phyloP scores from a whole-genome alignment of 345 rosid species.

The Murraya paniculata region DNA sequence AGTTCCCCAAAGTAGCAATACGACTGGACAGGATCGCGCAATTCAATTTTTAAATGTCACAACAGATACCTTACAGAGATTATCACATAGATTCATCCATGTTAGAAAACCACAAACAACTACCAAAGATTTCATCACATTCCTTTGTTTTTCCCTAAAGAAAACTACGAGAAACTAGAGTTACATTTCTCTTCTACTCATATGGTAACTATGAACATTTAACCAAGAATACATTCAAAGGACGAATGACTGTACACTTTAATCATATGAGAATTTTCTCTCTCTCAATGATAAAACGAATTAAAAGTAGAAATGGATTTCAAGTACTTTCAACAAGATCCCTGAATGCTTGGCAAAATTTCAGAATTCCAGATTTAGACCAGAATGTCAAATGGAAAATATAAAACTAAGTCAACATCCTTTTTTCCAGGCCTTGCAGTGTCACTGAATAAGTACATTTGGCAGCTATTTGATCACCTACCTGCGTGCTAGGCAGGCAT shows the following conservation, averaged over 20 bases:
- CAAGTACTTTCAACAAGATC: slow-evolving; percentile 1
- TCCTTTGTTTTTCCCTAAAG: neutral
- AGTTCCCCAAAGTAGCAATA: neutral
- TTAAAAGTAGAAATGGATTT: neutral
- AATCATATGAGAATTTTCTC: neutral
- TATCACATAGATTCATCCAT: neutral
- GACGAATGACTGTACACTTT: neutral
- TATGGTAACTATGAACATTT: neutral
- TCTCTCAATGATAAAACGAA: neutral
- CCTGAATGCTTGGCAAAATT: neutral
- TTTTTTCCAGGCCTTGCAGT: neutral
- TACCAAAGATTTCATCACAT: neutral
- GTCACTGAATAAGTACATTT: neutral
- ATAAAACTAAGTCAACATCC: neutral
- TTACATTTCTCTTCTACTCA: neutral
- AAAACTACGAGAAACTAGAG: neutral
- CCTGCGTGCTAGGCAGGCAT: neutral
- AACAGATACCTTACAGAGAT: neutral
- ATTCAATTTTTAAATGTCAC: slow-evolving; percentile 3
- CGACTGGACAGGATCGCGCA: neutral
- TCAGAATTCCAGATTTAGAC: neutral
- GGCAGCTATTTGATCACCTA: neutral
- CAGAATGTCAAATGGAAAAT: neutral
- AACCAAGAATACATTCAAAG: neutral
- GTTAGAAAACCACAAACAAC: neutral